phyloP scores from a whole-genome alignment of 257 asterid genomes.

The Salvia miltiorrhiza region DNA sequence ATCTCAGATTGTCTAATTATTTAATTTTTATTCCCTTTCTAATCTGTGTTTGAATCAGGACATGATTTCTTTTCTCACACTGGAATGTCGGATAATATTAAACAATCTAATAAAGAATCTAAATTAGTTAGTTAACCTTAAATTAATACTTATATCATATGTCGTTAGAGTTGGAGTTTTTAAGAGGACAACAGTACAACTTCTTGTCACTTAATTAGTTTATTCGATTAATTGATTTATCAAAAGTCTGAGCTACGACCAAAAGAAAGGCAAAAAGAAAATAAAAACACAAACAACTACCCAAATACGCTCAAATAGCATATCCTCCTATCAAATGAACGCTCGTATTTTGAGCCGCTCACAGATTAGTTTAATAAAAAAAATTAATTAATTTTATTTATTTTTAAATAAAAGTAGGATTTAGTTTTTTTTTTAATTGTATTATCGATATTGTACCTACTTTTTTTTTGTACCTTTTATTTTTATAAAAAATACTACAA shows the following conservation, averaged over 20 bases:
- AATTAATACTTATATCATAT: no score
- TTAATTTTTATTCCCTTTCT: no score
- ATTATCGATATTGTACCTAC: no score
- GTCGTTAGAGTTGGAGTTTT: not conserved
- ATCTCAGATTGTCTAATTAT: not conserved
- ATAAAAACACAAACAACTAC: not conserved
- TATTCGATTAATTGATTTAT: not conserved
- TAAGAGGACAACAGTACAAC: conserved; percentile 19
- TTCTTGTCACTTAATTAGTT: not conserved
- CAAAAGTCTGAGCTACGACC: not conserved
- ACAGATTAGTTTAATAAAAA: no score
- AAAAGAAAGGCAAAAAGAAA: no score
- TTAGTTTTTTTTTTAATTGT: no score
- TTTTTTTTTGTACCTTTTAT: no score
- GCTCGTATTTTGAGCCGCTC: no score
- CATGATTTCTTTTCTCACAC: conserved; percentile 1
- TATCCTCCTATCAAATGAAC: no score
- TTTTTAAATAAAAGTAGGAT: no score
- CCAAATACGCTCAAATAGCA: not conserved
- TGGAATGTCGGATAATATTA: conserved; percentile 7
- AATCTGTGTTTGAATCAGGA: not conserved
- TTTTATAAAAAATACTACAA: no score
- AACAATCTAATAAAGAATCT: not conserved
- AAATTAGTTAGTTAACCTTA: conserved; percentile 16
- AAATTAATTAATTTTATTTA: no score